Percentiles rank a stretch among this genome's conserved stretches.
These are phyloP conservation scores for Prorocentrum cordatum DNA, from an alignment of 169 alveolate species.

Conservation along the genomic window DNA sequence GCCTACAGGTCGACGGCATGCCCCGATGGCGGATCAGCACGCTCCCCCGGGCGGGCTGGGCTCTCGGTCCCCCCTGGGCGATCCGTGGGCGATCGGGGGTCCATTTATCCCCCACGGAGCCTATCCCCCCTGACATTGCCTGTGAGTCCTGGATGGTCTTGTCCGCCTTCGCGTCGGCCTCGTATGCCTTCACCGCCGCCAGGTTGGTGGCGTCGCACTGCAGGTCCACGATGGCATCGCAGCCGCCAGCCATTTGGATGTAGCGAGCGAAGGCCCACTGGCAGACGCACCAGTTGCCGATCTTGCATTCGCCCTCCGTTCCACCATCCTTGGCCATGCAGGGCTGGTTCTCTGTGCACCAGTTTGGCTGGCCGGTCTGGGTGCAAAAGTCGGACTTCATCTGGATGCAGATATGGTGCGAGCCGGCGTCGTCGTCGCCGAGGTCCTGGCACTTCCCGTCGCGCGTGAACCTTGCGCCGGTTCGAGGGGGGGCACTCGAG, in stretches of 20 bases:
- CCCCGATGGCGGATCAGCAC: too few relatives aligned
- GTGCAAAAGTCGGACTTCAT: neutral
- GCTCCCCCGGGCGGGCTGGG: too few relatives aligned
- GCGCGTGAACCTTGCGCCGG: neutral
- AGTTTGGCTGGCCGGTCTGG: neutral
- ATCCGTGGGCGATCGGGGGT: too few relatives aligned
- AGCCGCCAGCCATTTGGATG: neutral
- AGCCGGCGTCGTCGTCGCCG: neutral
- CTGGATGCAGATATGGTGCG: neutral
- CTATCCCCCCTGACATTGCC: too few relatives aligned
- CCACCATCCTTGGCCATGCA: neutral
- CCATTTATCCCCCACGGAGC: too few relatives aligned
- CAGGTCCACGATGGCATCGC: neutral
- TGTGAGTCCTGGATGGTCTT: too few relatives aligned
- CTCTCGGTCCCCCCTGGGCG: too few relatives aligned
- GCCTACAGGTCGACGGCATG: too few relatives aligned
- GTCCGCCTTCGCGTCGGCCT: too few relatives aligned
- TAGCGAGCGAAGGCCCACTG: neutral
- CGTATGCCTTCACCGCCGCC: neutral
- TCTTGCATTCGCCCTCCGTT: neutral
- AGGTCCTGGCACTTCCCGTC: neutral
- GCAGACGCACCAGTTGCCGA: neutral
- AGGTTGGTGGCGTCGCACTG: neutral
- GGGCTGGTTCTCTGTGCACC: neutral
- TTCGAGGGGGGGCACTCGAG: too few relatives aligned